phyloP scores from a whole-genome alignment of 495 filamentous ascomycete species.

The Podospora didyma region DNA sequence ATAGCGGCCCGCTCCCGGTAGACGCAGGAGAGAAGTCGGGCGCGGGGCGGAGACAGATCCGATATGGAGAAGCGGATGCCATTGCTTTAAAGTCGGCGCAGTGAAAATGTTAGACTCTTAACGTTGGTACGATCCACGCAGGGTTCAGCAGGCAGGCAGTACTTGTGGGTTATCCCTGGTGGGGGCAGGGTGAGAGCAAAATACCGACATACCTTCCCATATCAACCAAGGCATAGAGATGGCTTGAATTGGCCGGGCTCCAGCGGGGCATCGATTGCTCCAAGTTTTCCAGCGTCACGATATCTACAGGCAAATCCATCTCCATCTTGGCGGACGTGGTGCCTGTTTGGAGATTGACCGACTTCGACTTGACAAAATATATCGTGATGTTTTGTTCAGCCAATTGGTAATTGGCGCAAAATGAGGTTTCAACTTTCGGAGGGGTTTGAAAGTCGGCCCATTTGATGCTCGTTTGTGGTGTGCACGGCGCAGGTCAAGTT shows the following conservation, averaged over 20 bases:
- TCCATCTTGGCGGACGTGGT: too few species aligned
- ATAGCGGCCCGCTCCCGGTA: conserved; percentile 76
- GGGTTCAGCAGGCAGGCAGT: too few species aligned
- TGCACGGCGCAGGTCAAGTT: too few species aligned
- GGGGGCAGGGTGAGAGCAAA: too few species aligned
- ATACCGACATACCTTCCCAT: conserved; percentile 68
- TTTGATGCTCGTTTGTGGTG: too few species aligned
- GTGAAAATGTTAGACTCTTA: conserved; percentile 10
- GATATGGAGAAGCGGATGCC: conserved; percentile 93
- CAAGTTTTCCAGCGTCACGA: conserved; percentile 50
- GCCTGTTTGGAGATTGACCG: background rate
- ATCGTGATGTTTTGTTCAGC: background rate
- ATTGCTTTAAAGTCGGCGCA: conserved; percentile 70
- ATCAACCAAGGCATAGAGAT: conserved; percentile 61
- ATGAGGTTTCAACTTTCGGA: too few species aligned
- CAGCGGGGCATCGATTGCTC: conserved; percentile 44
- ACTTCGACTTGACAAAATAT: background rate
- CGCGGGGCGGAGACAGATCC: conserved; percentile 62
- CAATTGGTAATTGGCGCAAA: background rate
- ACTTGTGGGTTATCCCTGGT: background rate
- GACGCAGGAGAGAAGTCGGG: conserved; percentile 70
- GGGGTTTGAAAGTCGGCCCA: too few species aligned
- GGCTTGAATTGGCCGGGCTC: conserved; percentile 35
- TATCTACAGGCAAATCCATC: conserved; percentile 27
- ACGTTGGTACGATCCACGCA: too few species aligned